Evolutionary conservation across 768 basidiomycete genomes (phyloP).

Genomic region (Plicaturopsis crispa): DNA sequence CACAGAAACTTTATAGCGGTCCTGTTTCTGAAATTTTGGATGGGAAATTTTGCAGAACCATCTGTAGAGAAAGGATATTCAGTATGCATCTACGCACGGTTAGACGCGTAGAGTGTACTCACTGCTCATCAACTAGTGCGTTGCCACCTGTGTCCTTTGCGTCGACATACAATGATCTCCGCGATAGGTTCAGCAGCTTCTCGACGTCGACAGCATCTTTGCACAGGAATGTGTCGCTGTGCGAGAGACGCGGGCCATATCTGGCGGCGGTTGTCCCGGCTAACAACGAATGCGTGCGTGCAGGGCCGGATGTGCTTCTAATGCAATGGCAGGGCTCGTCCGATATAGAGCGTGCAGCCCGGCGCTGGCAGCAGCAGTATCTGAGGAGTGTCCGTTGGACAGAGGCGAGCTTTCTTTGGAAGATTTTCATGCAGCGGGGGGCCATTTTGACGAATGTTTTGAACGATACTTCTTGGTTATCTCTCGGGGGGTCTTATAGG

Average conservation of each 20-base stretch:
- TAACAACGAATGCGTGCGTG: conserved; percentile 18
- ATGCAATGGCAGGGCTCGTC: no score
- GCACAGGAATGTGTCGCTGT: conserved; percentile 26
- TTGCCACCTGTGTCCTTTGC: conserved; percentile 28
- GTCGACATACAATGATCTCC: conserved; percentile 22
- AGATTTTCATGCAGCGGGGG: no score
- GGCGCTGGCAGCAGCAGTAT: conserved; percentile 10
- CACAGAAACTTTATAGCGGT: conserved; percentile 26
- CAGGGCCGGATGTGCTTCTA: conserved; percentile 26
- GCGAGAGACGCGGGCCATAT: conserved; percentile 25
- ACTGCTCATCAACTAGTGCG: conserved; percentile 28
- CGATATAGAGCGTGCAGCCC: no score
- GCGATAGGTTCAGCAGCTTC: conserved; percentile 24
- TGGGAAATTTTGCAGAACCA: conserved; percentile 29
- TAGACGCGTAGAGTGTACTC: no score
- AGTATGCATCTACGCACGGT: no score
- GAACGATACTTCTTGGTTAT: no score
- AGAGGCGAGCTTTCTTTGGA: no score
- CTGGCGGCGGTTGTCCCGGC: conserved; percentile 15
- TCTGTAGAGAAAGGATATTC: conserved; percentile 15
- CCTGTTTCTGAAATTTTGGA: conserved; percentile 18
- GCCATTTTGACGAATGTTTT: no score
- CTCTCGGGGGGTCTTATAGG: no score
- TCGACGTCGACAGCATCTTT: conserved; percentile 26
- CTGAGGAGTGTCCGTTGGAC: no score